Evolutionary conservation across 2,329 filamentous ascomycete genomes (phyloP).

Genomic region (Neurospora sp.): DNA sequence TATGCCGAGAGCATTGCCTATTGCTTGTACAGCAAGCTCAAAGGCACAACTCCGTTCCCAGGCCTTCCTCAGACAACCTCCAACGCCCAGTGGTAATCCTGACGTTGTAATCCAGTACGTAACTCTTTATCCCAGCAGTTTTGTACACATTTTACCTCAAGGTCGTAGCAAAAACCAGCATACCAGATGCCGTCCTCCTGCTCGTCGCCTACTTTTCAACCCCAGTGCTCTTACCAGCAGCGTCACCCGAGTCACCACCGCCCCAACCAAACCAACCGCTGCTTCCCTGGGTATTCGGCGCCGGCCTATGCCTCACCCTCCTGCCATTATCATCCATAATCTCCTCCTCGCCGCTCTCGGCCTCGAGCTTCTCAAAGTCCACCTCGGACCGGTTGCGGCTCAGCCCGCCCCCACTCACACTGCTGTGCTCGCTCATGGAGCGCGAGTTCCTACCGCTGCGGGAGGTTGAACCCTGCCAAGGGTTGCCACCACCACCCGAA

Average conservation of each 20-base stretch:
- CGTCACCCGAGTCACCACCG: background rate
- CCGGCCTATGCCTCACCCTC: conserved; percentile 18
- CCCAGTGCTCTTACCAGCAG: background rate
- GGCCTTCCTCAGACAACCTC: background rate
- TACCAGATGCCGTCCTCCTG: background rate
- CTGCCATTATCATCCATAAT: conserved; percentile 25
- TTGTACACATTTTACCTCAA: background rate
- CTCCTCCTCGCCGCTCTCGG: conserved; percentile 55
- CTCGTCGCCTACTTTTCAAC: background rate
- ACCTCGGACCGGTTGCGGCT: conserved; percentile 77
- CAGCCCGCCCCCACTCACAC: conserved; percentile 35
- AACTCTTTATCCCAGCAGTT: background rate
- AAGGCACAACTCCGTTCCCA: background rate
- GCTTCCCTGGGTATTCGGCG: conserved; percentile 9
- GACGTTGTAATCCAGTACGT: background rate
- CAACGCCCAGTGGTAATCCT: background rate
- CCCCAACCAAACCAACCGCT: background rate
- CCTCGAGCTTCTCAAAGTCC: conserved; percentile 84
- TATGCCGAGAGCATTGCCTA: background rate
- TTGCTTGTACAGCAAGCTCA: background rate
- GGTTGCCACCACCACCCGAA: background rate
- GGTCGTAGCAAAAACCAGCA: background rate
- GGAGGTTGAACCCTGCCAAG: conserved; percentile 6
- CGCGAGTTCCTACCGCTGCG: conserved; percentile 22
- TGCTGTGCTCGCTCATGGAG: conserved; percentile 35